These are phyloP conservation scores for Jamesozyma spencerorum DNA, from an alignment of 805 yeast genomes.

Conservation along the genomic window DNA sequence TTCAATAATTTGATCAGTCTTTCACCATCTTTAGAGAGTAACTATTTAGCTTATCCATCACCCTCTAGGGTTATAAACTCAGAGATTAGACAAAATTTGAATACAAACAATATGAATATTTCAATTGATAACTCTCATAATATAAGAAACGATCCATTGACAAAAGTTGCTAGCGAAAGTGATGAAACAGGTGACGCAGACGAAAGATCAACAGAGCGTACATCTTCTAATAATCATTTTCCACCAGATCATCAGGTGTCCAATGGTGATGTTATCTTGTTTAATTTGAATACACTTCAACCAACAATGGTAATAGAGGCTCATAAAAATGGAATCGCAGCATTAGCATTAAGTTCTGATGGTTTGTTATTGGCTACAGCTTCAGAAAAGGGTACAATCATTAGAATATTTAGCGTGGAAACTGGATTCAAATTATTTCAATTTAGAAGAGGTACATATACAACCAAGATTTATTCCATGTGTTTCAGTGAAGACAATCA, in stretches of 20 bases:
- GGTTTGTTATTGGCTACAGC: conserved; percentile 66
- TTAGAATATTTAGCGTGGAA: conserved; percentile 53
- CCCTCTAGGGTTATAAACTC: conserved; percentile 32
- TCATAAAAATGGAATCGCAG: conserved; percentile 59
- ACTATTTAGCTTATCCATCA: conserved; percentile 59
- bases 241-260: conserved; percentile 7
- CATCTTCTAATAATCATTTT: too few relatives aligned
- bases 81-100: conserved; percentile 23
- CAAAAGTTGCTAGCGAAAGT: neutral
- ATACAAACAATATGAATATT: conserved; percentile 22
- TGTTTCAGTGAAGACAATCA: conserved; percentile 63
- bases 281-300: conserved; percentile 50
- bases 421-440: conserved; percentile 56
- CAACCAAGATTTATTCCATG: conserved; percentile 68
- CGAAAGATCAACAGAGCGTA: neutral
- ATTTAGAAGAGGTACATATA: conserved; percentile 72
- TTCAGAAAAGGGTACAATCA: conserved; percentile 67
- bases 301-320: conserved; percentile 66
- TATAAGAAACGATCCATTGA: neutral
- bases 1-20: conserved; percentile 40
- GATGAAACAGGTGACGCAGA: too few relatives aligned
- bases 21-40: conserved; percentile 43
- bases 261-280: conserved; percentile 56
- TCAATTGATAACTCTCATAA: conserved; percentile 4
- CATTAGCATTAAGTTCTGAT: conserved; percentile 52